These are phyloP conservation scores for Crucibulum laeve DNA, from an alignment of 768 basidiomycete species.

Conservation along the genomic window DNA sequence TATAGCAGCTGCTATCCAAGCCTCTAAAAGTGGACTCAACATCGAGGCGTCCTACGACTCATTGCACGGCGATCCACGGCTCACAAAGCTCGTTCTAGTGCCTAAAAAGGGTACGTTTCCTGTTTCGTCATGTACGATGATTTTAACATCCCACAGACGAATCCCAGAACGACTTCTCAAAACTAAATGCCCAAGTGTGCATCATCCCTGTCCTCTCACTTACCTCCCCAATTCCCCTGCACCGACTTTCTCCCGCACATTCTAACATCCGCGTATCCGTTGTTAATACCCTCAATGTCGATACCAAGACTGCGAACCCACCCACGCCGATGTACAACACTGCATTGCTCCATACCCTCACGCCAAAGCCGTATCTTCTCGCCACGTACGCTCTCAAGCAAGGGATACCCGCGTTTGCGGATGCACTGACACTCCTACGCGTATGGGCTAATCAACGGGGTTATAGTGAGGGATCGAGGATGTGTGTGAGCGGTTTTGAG, in stretches of 20 bases:
- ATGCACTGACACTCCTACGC: slow-evolving; percentile 75
- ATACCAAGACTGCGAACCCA: slow-evolving; percentile 17
- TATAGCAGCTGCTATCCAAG: slow-evolving; percentile 58
- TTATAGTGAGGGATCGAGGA: slow-evolving; percentile 51
- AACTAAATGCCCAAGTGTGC: slow-evolving; percentile 65
- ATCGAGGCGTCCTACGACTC: slow-evolving; percentile 64
- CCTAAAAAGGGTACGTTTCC: slow-evolving; percentile 44
- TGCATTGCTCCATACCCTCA: slow-evolving; percentile 50
- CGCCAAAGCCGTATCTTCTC: slow-evolving; percentile 49
- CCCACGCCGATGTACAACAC: slow-evolving; percentile 83
- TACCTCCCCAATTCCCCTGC: slow-evolving; percentile 59
- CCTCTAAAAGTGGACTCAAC: slow-evolving; percentile 37
- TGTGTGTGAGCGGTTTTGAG: slow-evolving; percentile 70
- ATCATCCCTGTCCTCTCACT: slow-evolving; percentile 66
- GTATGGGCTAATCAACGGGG: slow-evolving; percentile 91
- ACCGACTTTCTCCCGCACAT: slow-evolving; percentile 69
- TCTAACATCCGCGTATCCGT: slow-evolving; percentile 44
- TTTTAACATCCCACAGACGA: slow-evolving; percentile 34
- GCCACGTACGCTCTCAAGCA: slow-evolving; percentile 49
- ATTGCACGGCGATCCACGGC: slow-evolving; percentile 54
- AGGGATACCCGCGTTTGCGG: slow-evolving; percentile 57
- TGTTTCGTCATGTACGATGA: slow-evolving; percentile 18
- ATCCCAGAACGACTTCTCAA: slow-evolving; percentile 55
- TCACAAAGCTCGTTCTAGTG: slow-evolving; percentile 59
- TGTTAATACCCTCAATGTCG: slow-evolving; percentile 13